A percentile compares a stretch with the other conserved stretches of the same genome.
Evolutionary conservation across 202 grass and related monocot genomes (phyloP).

Genomic region (Alloteropsis angusta): DNA sequence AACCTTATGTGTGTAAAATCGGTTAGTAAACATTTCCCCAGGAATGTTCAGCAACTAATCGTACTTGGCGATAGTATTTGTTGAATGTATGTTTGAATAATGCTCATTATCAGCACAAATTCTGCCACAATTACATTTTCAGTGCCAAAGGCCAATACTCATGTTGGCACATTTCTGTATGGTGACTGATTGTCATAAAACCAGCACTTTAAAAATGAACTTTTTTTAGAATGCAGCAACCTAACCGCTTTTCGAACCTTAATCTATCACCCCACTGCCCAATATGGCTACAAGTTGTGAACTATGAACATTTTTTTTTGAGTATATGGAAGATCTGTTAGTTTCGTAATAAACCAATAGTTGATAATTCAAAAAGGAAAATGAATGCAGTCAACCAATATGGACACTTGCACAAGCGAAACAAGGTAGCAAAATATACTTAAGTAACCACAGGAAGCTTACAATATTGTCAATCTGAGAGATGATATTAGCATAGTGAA

Average conservation of each 20-base stretch:
- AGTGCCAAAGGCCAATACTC: not conserved
- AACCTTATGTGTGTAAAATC: constrained; percentile 35
- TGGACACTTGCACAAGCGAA: not conserved
- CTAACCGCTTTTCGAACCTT: not conserved
- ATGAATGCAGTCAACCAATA: not conserved
- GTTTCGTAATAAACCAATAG: not conserved
- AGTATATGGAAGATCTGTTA: not conserved
- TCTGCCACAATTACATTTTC: not conserved
- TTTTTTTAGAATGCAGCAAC: not conserved
- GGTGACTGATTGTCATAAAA: not conserved
- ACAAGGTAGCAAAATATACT: not conserved
- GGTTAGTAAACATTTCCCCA: not conserved
- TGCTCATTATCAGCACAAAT: not conserved
- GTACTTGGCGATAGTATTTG: not conserved
- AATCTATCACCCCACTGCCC: not conserved
- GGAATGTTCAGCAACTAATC: not conserved
- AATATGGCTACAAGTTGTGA: not conserved
- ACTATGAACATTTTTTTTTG: not conserved
- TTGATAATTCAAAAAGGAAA: not conserved
- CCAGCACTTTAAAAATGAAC: not conserved
- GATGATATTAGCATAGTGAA: constrained; percentile 94
- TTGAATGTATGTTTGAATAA: not conserved
- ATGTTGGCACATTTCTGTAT: not conserved
- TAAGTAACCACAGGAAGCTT: constrained; percentile 34
- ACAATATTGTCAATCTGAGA: constrained; percentile 77